A percentile compares a stretch with the other conserved stretches of the same genome.
Conservation (phyloP, 768 basidiomycete species). For the Boletus vinaceobasis region DNA sequence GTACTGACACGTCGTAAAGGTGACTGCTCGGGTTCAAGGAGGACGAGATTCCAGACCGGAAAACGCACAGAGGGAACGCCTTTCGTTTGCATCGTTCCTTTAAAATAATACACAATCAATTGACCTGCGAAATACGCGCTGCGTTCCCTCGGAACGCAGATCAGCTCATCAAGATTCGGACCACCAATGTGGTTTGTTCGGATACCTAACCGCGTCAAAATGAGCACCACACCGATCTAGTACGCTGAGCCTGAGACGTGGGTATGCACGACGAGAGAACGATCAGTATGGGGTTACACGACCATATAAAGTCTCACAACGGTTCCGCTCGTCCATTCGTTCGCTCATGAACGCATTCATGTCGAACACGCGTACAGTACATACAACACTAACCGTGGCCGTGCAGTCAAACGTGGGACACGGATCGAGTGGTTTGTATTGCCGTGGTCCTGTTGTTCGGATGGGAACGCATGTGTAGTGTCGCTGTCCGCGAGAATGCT, state of each 20-base stretch:
- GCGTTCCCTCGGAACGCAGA: too few relatives aligned
- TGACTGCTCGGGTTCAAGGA: not conserved
- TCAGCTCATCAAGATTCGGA: too few relatives aligned
- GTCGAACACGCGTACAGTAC: constrained; percentile 49
- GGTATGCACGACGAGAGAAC: constrained; percentile 8
- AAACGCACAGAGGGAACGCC: too few relatives aligned
- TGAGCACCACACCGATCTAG: constrained; percentile 82
- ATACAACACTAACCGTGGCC: too few relatives aligned
- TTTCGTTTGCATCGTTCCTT: too few relatives aligned
- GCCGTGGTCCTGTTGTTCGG: too few relatives aligned
- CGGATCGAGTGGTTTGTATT: constrained; percentile 60
- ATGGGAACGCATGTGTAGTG: too few relatives aligned
- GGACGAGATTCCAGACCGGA: not conserved
- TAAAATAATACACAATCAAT: too few relatives aligned
- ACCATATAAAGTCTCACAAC: not conserved
- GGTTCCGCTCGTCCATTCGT: constrained; percentile 79
- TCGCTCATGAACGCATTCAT: constrained; percentile 81
- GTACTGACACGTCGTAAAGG: not conserved
- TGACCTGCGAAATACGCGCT: too few relatives aligned
- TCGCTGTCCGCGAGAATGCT: too few relatives aligned
- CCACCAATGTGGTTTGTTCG: too few relatives aligned
- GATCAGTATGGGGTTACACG: not conserved
- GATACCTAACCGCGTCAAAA: too few relatives aligned
- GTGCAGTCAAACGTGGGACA: constrained; percentile 76
- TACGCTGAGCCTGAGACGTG: constrained; percentile 98